A percentile compares a stretch with the other conserved stretches of the same genome.
Evolutionary conservation across 2,329 filamentous ascomycete species (phyloP).

Genomic region (Cladosporium austrohemisphaericum): DNA sequence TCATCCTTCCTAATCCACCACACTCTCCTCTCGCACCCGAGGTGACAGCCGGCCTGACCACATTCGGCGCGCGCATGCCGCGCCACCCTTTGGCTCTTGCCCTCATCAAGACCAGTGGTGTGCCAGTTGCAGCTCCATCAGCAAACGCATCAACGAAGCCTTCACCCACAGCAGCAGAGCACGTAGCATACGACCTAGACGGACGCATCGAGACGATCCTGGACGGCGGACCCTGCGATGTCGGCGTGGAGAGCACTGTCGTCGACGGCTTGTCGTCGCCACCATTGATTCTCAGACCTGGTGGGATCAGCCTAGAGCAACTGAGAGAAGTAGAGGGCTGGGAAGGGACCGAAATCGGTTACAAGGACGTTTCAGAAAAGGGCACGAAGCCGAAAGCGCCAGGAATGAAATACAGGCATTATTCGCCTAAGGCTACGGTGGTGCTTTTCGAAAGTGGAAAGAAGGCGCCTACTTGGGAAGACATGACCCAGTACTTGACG

Average conservation of each 20-base stretch:
- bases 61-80: conserved; percentile 89
- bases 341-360: conserved; percentile 72
- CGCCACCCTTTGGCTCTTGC: conserved; percentile 77
- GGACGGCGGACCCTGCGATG: conserved; percentile 79
- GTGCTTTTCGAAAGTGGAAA: conserved; percentile 59
- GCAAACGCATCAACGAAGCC: conserved; percentile 93
- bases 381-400: conserved; percentile 73
- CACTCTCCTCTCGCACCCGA: conserved; percentile 74
- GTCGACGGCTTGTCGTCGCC: conserved; percentile 83
- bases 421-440: conserved; percentile 84
- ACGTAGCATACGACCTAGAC: conserved; percentile 79
- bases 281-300: conserved; percentile 78
- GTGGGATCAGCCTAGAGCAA: conserved; percentile 80
- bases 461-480: conserved; percentile 28
- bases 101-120: conserved; percentile 73
- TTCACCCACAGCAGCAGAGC: conserved; percentile 83
- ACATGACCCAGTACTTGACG: conserved; percentile 30
- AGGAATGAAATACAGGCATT: conserved; percentile 99
- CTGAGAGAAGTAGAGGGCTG: conserved; percentile 72
- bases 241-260: conserved; percentile 95
- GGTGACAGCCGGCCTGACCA: conserved; percentile 79
- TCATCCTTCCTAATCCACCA: conserved; percentile 75
- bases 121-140: conserved; percentile 84
- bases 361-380: conserved; percentile 68
- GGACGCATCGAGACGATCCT: conserved; percentile 82